Conservation (phyloP, 2,329 filamentous ascomycete species). For the Colletotrichum lini region DNA sequence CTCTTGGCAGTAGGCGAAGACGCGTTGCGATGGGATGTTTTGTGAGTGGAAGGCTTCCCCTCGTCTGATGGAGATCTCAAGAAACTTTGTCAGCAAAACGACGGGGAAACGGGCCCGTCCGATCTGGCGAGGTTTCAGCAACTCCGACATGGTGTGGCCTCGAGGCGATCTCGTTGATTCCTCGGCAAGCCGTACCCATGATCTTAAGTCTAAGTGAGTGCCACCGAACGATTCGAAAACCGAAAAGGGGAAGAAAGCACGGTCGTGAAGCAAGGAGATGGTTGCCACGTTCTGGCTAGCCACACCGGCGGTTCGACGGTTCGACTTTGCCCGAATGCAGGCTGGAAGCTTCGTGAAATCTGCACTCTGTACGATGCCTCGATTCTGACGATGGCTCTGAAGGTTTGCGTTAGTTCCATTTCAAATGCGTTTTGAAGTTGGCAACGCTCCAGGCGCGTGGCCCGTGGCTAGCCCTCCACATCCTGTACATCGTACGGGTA, state of each 20-base stretch:
- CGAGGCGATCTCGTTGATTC: background rate
- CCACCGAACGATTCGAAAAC: background rate
- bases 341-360: slow-evolving; percentile 22
- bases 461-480: slow-evolving; percentile 12
- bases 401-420: slow-evolving; percentile 27
- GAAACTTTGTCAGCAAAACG: slow-evolving; percentile 25
- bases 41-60: slow-evolving; percentile 7
- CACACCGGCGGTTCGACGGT: background rate
- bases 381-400: slow-evolving; percentile 26
- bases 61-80: slow-evolving; percentile 13
- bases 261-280: slow-evolving; percentile 11
- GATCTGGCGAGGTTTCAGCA: slow-evolving; percentile 33
- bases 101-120: slow-evolving; percentile 25
- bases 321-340: slow-evolving; percentile 36
- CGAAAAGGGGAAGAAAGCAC: background rate
- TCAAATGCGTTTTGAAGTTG: slow-evolving; percentile 32
- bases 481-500: too few relatives aligned
- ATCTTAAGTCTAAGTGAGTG: slow-evolving; percentile 29
- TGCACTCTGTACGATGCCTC: slow-evolving; percentile 15
- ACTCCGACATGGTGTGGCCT: background rate
- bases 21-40: slow-evolving; percentile 26
- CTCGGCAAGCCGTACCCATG: slow-evolving; percentile 23
- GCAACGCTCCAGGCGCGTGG: background rate
- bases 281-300: slow-evolving; percentile 3
- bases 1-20: background rate